Evolutionary conservation across 495 filamentous ascomycete genomes (phyloP).

Genomic region (Aspergillus coremiiformis): DNA sequence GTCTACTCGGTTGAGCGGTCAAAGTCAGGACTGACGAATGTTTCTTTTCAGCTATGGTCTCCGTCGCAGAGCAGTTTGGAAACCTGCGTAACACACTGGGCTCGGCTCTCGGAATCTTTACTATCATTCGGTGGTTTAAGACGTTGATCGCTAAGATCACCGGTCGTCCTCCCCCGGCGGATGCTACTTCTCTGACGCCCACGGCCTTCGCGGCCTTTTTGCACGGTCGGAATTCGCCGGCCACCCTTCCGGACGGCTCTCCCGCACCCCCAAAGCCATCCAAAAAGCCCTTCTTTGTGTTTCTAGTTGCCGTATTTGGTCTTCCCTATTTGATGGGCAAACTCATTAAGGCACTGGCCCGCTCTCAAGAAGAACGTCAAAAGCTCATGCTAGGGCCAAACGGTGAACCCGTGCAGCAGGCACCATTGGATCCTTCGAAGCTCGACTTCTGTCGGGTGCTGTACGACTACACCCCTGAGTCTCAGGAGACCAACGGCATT

Average conservation of each 20-base stretch:
- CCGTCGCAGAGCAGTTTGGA: conserved; percentile 94
- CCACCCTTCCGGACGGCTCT: conserved; percentile 47
- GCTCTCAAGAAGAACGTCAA: conserved; percentile 68
- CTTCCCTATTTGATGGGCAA: conserved; percentile 94
- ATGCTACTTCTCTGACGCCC: conserved; percentile 78
- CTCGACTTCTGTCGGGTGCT: conserved; percentile 91
- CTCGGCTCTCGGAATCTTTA: conserved; percentile 91
- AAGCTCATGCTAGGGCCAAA: conserved; percentile 45
- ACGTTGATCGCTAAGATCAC: conserved; percentile 88
- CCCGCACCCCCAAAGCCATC: conserved; percentile 62
- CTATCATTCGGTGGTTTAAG: conserved; percentile 86
- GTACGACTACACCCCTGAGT: conserved; percentile 85
- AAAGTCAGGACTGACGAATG: conserved; percentile 9
- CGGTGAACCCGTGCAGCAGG: conserved; percentile 33
- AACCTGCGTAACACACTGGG: conserved; percentile 92
- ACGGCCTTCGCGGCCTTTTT: conserved; percentile 85
- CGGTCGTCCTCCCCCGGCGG: conserved; percentile 83
- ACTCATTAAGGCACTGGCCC: conserved; percentile 76
- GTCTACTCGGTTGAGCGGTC: not conserved
- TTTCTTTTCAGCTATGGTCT: conserved; percentile 75
- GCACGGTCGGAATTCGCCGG: conserved; percentile 32
- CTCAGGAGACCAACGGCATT: conserved; percentile 58
- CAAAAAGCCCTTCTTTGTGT: conserved; percentile 92
- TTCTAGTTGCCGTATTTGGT: conserved; percentile 88
- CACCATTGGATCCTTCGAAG: conserved; percentile 69